Evolutionary conservation across 129 eudicot genomes (phyloP), one percentile per base, ranked within the genome.

Genomic region (Centaurea solstitialis): DNA sequence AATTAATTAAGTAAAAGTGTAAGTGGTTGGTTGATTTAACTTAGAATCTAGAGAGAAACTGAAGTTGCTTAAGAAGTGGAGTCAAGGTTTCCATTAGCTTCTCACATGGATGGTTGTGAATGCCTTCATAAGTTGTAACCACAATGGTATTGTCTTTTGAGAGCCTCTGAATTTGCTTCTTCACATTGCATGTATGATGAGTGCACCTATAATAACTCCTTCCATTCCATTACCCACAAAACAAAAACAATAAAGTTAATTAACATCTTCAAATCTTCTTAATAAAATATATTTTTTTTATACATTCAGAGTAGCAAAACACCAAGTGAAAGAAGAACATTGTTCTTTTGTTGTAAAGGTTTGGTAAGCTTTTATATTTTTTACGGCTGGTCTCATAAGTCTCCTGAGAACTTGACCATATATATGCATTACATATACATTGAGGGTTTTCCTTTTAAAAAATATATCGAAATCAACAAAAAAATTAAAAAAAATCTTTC

Each of bases 141-240:
- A 95, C 99, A 64, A 95, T 81, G 24, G 93, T 78, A 72, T 84
- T 88, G 78, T 95, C 99, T 75, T 90, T 95, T 33, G 97, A 89
- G 8, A 87, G 97, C 76, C 99, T 85, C 76, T 95, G 99, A 69
- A 95, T 95, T 83, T 95, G 99, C 85, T 95, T 95, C 97, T 95
- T 95, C 87, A 95, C 99, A 68, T 92, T 90, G 99, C 99, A 95
- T 78, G 99, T 92, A 72, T 92, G 99, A 67, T 95, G 97, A 9
- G 99, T 95, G 82, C 99, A 95, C 40, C 99, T 85, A 75, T 95
- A 95, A 77, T 95, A 95, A 84, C 99, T 95, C 99, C 99, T 94
- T 73, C 67, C 67, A 30, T 53, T 74, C 17, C 76, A 75, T 68
- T n/a, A 61, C 59, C 26, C 72, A 37, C 69, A 26, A 37, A 84